phyloP scores from a whole-genome alignment of 305 asterid genomes.

The Fraxinus sp. region DNA sequence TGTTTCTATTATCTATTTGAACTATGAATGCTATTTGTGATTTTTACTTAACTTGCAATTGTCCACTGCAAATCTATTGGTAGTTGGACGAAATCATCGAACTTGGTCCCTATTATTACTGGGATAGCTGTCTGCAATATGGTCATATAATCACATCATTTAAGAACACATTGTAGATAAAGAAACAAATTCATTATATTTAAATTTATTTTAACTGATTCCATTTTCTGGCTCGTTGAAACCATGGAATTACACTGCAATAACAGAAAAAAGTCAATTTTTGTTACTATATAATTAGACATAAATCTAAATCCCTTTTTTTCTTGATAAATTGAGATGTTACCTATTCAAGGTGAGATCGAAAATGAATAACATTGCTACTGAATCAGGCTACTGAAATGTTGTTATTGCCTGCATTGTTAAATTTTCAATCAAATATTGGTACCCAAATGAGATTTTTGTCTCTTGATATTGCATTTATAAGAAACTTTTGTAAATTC shows the following conservation, averaged over 20 bases:
- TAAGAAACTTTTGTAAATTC: not conserved
- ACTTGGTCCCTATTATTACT: constrained; percentile 73
- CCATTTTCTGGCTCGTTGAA: constrained; percentile 66
- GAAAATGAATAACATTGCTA: constrained; percentile 75
- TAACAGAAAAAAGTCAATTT: not conserved
- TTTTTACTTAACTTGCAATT: constrained; percentile 73
- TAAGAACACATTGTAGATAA: not conserved
- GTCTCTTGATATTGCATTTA: not conserved
- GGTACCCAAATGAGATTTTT: not conserved
- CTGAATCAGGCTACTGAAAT: constrained; percentile 69
- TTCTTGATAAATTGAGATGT: not conserved
- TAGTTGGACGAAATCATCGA: constrained; percentile 74
- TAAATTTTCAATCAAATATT: not conserved
- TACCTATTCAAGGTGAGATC: constrained; percentile 83
- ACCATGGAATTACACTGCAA: constrained; percentile 68
- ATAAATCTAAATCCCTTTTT: not conserved
- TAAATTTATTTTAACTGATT: constrained; percentile 47
- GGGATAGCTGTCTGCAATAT: constrained; percentile 69
- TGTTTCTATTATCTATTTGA: not conserved
- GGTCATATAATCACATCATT: not conserved
- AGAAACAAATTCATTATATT: not conserved
- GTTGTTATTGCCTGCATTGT: constrained; percentile 49
- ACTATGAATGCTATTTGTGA: not conserved
- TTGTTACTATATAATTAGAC: no score
- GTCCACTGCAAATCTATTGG: constrained; percentile 83